Evolutionary conservation across 768 basidiomycete species (phyloP), one percentile per base, ranked within the genome.

Genomic region (Terana coerulea): DNA sequence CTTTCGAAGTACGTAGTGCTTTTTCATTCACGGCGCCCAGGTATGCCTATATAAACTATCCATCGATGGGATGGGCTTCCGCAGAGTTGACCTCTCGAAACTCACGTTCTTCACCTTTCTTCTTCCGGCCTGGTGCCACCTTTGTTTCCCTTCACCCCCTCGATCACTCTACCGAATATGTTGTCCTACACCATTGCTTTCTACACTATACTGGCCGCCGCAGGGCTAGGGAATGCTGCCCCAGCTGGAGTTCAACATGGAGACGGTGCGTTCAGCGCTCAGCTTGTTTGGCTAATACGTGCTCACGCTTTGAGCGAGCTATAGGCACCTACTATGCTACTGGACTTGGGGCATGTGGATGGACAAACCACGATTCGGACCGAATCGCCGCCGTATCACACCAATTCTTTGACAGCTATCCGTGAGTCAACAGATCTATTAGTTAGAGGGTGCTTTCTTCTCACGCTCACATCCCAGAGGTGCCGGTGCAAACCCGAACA

Each of bases 51-150:
- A n/a, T n/a, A n/a, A n/a, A n/a, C n/a, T n/a, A n/a, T n/a, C n/a
- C n/a, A n/a, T n/a, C n/a, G n/a, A n/a, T n/a, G n/a, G n/a, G n/a
- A n/a, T n/a, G n/a, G n/a, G 41, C 19, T 28, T 9, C 40, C 14
- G 19, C 44, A 52, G 51, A 52, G 51, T 52, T 52, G 51, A 52
- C 44, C 51, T 52, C 51, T 35, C 43, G 24, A 17, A 24, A 36
- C 51, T 6, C 41, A 35, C 49, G 15, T 28, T 42, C 36, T 37
- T 52, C 34, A 51, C 43, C n/a, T n/a, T n/a, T n/a, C 21, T 19
- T 47, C 35, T 24, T 25, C 21, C 31, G 51, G 51, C 51, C 51
- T 17, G 51, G 51, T 46, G 51, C 51, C 50, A n/a, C n/a, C n/a
- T n/a, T n/a, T n/a, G n/a, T 52, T 24, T 26, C 29, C 12, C 30